Conservation (phyloP, 768 basidiomycete species). For the Podaxis sp. region DNA sequence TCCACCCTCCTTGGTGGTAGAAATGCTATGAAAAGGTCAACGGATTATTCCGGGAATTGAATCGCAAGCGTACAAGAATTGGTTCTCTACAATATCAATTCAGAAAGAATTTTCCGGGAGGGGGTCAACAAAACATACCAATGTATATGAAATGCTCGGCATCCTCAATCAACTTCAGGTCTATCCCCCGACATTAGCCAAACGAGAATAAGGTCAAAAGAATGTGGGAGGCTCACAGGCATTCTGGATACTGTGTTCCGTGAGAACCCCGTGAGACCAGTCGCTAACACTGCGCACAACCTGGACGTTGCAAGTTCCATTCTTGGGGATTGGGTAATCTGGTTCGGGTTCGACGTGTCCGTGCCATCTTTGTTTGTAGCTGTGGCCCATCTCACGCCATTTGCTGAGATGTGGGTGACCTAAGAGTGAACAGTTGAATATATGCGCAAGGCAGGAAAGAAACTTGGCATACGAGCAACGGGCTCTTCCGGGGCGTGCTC, state of each 20-base stretch:
- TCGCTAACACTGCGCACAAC: conserved; percentile 83
- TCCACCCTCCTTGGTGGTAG: conserved; percentile 57
- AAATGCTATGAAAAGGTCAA: conserved; percentile 50
- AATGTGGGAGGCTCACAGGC: conserved; percentile 58
- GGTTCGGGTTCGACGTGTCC: conserved; percentile 35
- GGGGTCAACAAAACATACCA: conserved; percentile 41
- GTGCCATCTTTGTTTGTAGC: conserved; percentile 66
- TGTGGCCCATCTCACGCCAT: conserved; percentile 53
- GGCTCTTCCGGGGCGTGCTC: conserved; percentile 60
- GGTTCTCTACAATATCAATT: conserved; percentile 50
- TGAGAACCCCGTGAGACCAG: conserved; percentile 92
- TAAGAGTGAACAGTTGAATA: conserved; percentile 12
- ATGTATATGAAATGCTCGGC: conserved; percentile 91
- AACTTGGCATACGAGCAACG: conserved; percentile 41
- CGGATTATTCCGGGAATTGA: background rate
- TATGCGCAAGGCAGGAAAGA: background rate
- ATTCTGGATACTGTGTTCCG: conserved; percentile 89
- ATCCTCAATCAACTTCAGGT: conserved; percentile 76
- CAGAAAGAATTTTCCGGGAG: conserved; percentile 13
- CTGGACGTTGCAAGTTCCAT: conserved; percentile 67
- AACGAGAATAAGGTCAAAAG: background rate
- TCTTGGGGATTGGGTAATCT: conserved; percentile 35
- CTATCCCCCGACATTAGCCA: conserved; percentile 28
- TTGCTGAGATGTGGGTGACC: conserved; percentile 65
- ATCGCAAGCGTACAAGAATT: conserved; percentile 67